phyloP scores from a whole-genome alignment of 352 stramenopile genomes.

The Phytophthora aleatoria region DNA sequence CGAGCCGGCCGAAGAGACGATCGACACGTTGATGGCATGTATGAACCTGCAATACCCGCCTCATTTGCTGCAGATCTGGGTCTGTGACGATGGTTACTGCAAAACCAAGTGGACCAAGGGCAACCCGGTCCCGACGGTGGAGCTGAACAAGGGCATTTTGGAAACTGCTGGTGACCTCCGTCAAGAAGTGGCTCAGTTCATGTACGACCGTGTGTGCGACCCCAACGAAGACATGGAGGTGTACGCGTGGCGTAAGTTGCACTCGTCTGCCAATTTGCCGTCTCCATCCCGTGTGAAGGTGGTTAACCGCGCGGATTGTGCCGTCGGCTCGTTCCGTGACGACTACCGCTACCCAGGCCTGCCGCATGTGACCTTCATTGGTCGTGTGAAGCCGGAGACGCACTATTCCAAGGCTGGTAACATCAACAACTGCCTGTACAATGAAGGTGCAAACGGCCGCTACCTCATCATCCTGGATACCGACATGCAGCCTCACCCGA shows the following conservation, averaged over 20 bases:
- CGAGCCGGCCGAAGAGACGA: slow-evolving; percentile 84
- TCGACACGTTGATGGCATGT: slow-evolving; percentile 86
- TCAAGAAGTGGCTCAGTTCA: slow-evolving; percentile 85
- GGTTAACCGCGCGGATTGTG: slow-evolving; percentile 72
- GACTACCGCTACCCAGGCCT: slow-evolving; percentile 83
- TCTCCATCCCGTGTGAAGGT: slow-evolving; percentile 66
- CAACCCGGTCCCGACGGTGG: slow-evolving; percentile 67
- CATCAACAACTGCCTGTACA: slow-evolving; percentile 89
- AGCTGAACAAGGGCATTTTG: slow-evolving; percentile 83
- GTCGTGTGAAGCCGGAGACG: slow-evolving; percentile 76
- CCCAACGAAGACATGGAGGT: slow-evolving; percentile 86
- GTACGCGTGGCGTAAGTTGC: slow-evolving; percentile 84
- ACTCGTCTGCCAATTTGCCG: slow-evolving; percentile 82
- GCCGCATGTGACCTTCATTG: slow-evolving; percentile 78
- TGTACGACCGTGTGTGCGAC: slow-evolving; percentile 86
- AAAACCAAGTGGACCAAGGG: slow-evolving; percentile 81
- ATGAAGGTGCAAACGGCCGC: slow-evolving; percentile 78
- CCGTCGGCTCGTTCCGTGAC: slow-evolving; percentile 80
- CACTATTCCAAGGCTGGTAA: slow-evolving; percentile 90
- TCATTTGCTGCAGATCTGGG: slow-evolving; percentile 83
- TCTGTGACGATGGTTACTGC: slow-evolving; percentile 89
- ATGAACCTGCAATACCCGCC: slow-evolving; percentile 90
- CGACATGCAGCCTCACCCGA: slow-evolving; percentile 84
- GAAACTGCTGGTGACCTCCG: slow-evolving; percentile 81
- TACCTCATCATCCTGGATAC: slow-evolving; percentile 86